A percentile compares a stretch with the other conserved stretches of the same genome.
Evolutionary conservation across 805 yeast genomes (phyloP).

Genomic region (Myxozyma lipomycoides): DNA sequence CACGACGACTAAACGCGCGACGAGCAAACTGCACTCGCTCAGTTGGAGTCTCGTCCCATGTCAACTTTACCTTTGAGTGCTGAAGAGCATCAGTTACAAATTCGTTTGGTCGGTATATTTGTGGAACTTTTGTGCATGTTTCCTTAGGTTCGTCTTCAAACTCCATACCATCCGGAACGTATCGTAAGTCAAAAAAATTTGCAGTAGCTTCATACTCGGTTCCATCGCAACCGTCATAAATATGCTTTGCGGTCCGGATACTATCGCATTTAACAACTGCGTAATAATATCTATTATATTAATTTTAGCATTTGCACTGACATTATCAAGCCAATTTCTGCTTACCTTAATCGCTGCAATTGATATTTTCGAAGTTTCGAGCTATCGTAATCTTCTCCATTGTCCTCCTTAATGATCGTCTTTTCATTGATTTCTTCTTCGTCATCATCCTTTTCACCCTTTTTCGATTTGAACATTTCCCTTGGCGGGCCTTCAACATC

Average conservation of each 20-base stretch:
- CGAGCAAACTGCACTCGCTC: slow-evolving; percentile 74
- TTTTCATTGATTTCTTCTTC: slow-evolving; percentile 57
- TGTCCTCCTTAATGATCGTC: slow-evolving; percentile 71
- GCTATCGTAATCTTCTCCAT: slow-evolving; percentile 82
- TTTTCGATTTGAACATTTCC: slow-evolving; percentile 58
- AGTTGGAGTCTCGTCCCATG: slow-evolving; percentile 98
- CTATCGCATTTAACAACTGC: slow-evolving; percentile 85
- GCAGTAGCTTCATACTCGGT: slow-evolving; percentile 95
- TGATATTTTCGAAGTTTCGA: slow-evolving; percentile 84
- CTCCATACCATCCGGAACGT: slow-evolving; percentile 87
- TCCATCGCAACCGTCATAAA: slow-evolving; percentile 87
- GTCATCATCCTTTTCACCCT: slow-evolving; percentile 42
- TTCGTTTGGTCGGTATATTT: slow-evolving; percentile 69
- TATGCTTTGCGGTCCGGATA: slow-evolving; percentile 61
- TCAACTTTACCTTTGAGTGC: slow-evolving; percentile 90
- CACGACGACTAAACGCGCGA: slow-evolving; percentile 81
- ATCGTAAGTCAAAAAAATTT: slow-evolving; percentile 85
- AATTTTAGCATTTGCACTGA: too few relatives aligned
- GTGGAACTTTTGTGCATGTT: slow-evolving; percentile 64
- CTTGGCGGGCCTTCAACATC: slow-evolving; percentile 89
- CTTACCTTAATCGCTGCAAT: slow-evolving; percentile 71
- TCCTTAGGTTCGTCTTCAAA: slow-evolving; percentile 79
- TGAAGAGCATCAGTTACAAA: slow-evolving; percentile 95
- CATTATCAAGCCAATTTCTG: neutral
- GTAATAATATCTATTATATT: slow-evolving; percentile 56